Evolutionary conservation across 306 rosid genomes (phyloP).

Genomic region (Pterocarpus santalinus): DNA sequence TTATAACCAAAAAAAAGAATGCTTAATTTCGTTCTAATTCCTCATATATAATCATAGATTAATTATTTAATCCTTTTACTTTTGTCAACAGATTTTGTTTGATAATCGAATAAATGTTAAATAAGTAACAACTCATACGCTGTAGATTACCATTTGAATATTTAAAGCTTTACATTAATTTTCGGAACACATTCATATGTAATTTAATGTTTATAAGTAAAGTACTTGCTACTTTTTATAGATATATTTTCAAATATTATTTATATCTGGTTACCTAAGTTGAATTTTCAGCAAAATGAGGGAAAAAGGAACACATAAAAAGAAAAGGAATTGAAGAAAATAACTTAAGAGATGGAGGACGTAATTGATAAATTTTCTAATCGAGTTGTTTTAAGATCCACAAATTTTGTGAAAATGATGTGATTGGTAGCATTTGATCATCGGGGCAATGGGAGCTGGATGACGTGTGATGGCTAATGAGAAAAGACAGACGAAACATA

Average conservation of each 20-base stretch:
- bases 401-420: conserved; percentile 1
- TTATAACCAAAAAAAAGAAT: too few relatives aligned
- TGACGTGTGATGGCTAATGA: neutral
- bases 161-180: too few relatives aligned
- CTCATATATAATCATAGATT: too few relatives aligned
- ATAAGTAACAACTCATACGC: neutral
- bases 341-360: neutral
- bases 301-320: neutral
- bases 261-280: neutral
- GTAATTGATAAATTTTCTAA: neutral
- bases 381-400: neutral
- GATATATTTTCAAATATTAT: too few relatives aligned
- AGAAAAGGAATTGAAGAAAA: neutral
- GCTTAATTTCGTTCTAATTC: too few relatives aligned
- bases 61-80: too few relatives aligned
- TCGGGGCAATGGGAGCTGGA: neutral
- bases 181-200: too few relatives aligned
- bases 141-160: too few relatives aligned
- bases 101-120: neutral
- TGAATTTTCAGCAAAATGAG: neutral
- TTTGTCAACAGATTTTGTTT: too few relatives aligned
- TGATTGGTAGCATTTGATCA: neutral
- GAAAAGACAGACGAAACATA: neutral
- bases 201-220: neutral
- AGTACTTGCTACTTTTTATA: too few relatives aligned